Conservation (phyloP, 495 filamentous ascomycete genomes). For the Daldinia vernicosa region DNA sequence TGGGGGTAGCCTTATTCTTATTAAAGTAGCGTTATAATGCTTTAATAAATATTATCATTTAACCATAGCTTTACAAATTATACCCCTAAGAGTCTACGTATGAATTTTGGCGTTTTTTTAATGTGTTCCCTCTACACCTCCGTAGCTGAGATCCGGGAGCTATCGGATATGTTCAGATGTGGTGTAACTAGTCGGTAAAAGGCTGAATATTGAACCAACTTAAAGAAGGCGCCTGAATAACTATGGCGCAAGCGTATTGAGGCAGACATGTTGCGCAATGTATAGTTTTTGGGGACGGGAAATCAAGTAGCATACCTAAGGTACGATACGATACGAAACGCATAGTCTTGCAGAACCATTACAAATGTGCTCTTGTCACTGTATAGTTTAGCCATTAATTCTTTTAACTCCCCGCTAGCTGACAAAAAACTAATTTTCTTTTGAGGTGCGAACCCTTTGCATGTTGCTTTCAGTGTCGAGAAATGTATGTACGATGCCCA, state of each 20-base stretch:
- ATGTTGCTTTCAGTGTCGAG: conserved; percentile 8
- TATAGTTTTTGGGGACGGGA: not conserved
- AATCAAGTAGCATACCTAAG: not conserved
- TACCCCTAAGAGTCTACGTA: too few relatives aligned
- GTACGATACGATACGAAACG: not conserved
- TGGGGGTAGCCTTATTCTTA: too few relatives aligned
- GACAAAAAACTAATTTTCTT: conserved; percentile 17
- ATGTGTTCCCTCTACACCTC: too few relatives aligned
- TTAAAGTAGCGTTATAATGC: too few relatives aligned
- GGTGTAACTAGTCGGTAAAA: not conserved
- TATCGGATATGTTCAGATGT: not conserved
- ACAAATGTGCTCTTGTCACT: conserved; percentile 3
- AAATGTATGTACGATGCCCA: conserved; percentile 11
- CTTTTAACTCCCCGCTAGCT: conserved; percentile 37
- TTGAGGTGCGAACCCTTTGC: conserved; percentile 21
- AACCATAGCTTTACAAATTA: too few relatives aligned
- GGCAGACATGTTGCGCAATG: not conserved
- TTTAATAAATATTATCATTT: too few relatives aligned
- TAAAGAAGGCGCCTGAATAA: not conserved
- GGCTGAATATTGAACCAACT: too few relatives aligned
- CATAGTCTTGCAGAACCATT: not conserved
- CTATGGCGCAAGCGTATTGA: not conserved
- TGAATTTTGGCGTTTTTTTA: too few relatives aligned
- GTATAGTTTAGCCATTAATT: conserved; percentile 27
- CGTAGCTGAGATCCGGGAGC: conserved; percentile 5